Base-by-base conservation (phyloP, 2,329 filamentous ascomycete species). In the Clarireedia homoeocarpa region DNA sequence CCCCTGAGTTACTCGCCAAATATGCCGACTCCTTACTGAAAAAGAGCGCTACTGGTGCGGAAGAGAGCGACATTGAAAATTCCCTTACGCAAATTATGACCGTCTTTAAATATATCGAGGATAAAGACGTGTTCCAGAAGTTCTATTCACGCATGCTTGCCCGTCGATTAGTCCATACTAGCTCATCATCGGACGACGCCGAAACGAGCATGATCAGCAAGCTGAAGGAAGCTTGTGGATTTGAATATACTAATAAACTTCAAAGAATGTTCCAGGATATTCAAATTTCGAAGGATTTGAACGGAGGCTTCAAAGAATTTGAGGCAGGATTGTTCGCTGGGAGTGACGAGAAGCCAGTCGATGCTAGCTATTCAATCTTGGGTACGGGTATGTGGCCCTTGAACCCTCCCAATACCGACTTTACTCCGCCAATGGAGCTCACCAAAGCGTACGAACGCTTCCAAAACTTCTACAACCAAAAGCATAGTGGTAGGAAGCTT, bases 181-280 rank as follows among this genome's bases (percentile, higher is more conserved):
- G 88, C 70, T 97, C 94, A 0, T 94, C 94, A 3, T 96, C 91
- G 2, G 91, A 96, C 64, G 94, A 99, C 73, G 92, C 94, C 1
- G 94, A 99, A 77, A 96, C 91, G 0, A 96, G 90, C 75, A 99
- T 99, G 94, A 99, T 99, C 72, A 91, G 89, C 76, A 99, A 97
- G 75, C 79, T 99, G 63, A 99, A 99, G 77, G 94, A 99, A 70
- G 92, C 94, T 0, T 97, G 94, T 69, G 94, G 94, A 66, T 99
- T 96, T 65, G 94, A 99, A 72, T 99, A 99, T 74, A 99, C 94
- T 64, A 99, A 97, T 79, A 97, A 97, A 76, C 81, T 99, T 47
- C 92, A 97, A 75, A 90, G 95, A 69, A 99, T 99, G 94, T 99
- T 97, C 81, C 92, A 97, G 71, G 94, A 99, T 69, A 96, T 99